phyloP scores from a whole-genome alignment of 129 eudicot genomes.

The Artemisia annua region DNA sequence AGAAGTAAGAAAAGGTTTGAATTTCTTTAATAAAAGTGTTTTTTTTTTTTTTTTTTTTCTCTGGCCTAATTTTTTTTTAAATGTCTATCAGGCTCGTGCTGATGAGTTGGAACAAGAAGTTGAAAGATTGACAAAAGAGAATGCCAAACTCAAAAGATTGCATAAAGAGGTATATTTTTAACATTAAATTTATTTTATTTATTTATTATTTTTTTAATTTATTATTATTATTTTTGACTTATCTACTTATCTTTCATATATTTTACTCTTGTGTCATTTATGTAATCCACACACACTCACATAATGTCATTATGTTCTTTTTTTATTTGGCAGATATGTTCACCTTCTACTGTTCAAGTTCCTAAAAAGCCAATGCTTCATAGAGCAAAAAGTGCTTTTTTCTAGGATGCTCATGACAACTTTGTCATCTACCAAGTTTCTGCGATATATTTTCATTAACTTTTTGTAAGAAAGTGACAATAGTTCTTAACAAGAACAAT shows the following conservation, averaged over 20 bases:
- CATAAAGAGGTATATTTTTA: slow-evolving; percentile 42
- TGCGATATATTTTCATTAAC: too few relatives aligned
- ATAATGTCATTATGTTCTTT: not conserved
- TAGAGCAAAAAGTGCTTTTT: slow-evolving; percentile 33
- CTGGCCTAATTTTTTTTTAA: not conserved
- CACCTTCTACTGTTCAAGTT: slow-evolving; percentile 16
- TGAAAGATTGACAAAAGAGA: slow-evolving; percentile 31
- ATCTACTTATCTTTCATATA: too few relatives aligned
- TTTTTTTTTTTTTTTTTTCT: not conserved
- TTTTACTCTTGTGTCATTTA: too few relatives aligned
- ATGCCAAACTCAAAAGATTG: slow-evolving; percentile 28
- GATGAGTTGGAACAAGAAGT: slow-evolving; percentile 36
- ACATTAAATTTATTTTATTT: too few relatives aligned
- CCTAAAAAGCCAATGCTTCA: slow-evolving; percentile 23
- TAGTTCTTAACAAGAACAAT: too few relatives aligned
- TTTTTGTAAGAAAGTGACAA: too few relatives aligned
- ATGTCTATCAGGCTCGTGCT: slow-evolving; percentile 29
- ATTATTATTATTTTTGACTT: too few relatives aligned
- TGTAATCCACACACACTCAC: not conserved
- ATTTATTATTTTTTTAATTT: too few relatives aligned
- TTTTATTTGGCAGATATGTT: slow-evolving; percentile 18
- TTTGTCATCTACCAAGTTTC: too few relatives aligned
- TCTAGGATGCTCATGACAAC: not conserved
- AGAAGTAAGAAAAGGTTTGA: too few relatives aligned
- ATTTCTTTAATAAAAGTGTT: not conserved